These are phyloP conservation scores for Kluyveromyces wickerhamii DNA, from an alignment of 805 yeast species.

Conservation along the genomic window DNA sequence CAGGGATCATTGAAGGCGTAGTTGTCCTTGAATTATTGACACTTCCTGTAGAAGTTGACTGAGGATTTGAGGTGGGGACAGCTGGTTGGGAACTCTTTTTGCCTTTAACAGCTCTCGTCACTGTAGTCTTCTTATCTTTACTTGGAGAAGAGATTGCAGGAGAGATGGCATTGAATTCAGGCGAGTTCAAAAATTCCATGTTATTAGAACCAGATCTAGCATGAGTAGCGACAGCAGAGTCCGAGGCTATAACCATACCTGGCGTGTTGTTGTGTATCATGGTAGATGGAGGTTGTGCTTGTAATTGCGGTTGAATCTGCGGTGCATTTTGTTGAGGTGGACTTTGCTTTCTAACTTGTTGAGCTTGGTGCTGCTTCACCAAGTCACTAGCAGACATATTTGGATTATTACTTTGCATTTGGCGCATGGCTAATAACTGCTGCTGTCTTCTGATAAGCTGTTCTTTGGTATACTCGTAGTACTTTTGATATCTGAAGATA, in stretches of 20 bases:
- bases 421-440: constrained; percentile 32
- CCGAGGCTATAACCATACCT: constrained; percentile 12
- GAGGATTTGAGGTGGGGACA: constrained; percentile 1
- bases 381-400: constrained; percentile 1
- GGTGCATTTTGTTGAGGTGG: constrained; percentile 14
- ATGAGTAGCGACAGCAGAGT: constrained; percentile 9
- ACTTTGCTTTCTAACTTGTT: constrained; percentile 21
- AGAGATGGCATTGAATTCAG: constrained; percentile 9
- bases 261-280: constrained; percentile 13
- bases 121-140: constrained; percentile 10
- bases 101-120: constrained; percentile 2
- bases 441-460: constrained; percentile 37
- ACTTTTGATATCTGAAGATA: constrained; percentile 63
- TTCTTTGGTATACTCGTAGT: constrained; percentile 66
- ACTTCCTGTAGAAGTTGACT: constrained; percentile 3
- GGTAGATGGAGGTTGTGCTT: constrained; percentile 1
- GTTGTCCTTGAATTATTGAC: constrained; percentile 10
- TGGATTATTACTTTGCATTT: constrained; percentile 26
- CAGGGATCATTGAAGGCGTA: constrained; percentile 11
- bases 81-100: constrained; percentile 5
- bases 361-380: constrained; percentile 21
- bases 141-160: constrained; percentile 9
- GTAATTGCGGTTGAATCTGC: constrained; percentile 11
- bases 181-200: constrained; percentile 18
- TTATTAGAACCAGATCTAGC: constrained; percentile 9